Evolutionary conservation across 2,329 filamentous ascomycete genomes (phyloP), one percentile per base, ranked within the genome.

Genomic region (Stylonectria norvegica): DNA sequence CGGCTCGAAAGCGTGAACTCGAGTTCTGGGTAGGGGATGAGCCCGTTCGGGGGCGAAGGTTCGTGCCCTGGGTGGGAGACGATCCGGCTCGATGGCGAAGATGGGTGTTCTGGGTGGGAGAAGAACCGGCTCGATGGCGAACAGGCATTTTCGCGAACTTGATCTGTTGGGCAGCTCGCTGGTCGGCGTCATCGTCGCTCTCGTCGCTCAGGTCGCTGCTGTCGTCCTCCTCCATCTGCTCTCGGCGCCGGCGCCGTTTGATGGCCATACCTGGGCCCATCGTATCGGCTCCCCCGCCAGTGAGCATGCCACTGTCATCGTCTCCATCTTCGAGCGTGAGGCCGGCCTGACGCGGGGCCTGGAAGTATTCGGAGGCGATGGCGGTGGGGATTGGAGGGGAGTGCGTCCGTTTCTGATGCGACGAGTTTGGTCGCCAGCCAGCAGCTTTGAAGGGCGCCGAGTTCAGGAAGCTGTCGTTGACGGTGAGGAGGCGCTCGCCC

Each of bases 71-170:
- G 25, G 86, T 82, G 4, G 91, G 91, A 34, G 91, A 32, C 5
- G 27, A 29, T 5, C 27, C 27, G 6, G 27, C 27, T 14, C 27
- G 27, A 29, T 83, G 81, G 31, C 74, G 73, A 18, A 80, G 64
- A 43, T 76, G 79, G 12, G 81, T 82, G 11, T 76, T 79, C 50
- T 88, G 83, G 27, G 86, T 82, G 4, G 91, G 91, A 34, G 91
- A 96, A 1, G 90, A 96, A 9, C 88, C 91, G 18, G 90, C 87
- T 40, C 91, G 82, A 51, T 81, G 82, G 20, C 90, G 80, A 30
- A 95, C 77, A 1, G 93, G 91, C 87, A 96, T 91, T 67, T 97
- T 97, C 34, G 86, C 82, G 65, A 98, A 98, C 59, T 91, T 90
- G 62, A 97, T 95, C 62, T 94, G 88, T 60, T 94, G 88, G 3